These are phyloP conservation scores for Atkinsonella texensis DNA, from an alignment of 2,329 filamentous ascomycete species.

Conservation along the genomic window DNA sequence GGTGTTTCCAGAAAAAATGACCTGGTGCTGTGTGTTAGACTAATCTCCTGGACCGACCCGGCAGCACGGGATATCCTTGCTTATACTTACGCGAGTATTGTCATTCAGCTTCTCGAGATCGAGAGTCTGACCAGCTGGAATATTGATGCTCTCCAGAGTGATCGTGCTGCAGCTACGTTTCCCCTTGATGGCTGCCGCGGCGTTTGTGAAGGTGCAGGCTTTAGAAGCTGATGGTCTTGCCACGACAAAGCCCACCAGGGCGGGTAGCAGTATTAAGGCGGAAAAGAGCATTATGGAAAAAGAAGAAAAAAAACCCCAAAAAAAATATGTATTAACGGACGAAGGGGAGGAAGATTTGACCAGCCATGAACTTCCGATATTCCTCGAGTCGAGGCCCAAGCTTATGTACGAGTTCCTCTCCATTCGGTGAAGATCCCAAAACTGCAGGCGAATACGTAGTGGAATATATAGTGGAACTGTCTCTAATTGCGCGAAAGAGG, in stretches of 20 bases:
- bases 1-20: neutral
- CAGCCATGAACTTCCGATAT: neutral
- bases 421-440: neutral
- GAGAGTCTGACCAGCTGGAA: constrained; percentile 1
- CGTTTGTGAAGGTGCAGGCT: neutral
- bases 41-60: too few species aligned
- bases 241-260: neutral
- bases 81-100: neutral
- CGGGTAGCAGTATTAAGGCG: neutral
- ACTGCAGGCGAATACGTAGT: neutral
- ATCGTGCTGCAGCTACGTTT: neutral
- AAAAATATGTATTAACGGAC: neutral
- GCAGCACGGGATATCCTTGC: neutral
- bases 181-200: neutral
- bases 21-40: neutral
- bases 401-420: neutral
- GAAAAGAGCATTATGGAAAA: neutral
- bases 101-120: neutral
- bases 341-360: neutral
- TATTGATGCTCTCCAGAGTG: neutral
- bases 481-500: too few species aligned
- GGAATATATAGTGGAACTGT: neutral
- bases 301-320: neutral
- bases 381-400: neutral
- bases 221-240: neutral